Base-by-base conservation (phyloP, 495 filamentous ascomycete genomes). In the Penicillium steckii region DNA sequence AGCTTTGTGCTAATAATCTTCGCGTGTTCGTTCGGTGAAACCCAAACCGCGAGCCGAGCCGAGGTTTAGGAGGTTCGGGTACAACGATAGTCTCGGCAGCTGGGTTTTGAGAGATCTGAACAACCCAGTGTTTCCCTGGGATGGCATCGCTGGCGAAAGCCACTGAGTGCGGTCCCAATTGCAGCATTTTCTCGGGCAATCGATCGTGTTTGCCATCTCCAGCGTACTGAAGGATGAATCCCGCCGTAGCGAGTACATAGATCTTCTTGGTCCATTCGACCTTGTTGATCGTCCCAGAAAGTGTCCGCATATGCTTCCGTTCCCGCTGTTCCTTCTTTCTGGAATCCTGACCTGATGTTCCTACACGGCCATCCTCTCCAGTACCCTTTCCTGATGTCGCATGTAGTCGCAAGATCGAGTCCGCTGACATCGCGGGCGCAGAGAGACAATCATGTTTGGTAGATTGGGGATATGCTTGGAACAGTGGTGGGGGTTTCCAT, bases 91-190 rank as follows among this genome's bases (percentile, higher is more conserved):
- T 35, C 24, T 94, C 86, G 8, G 83, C 76, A 17, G 86, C 82
- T 4, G 79, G 80, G 17, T 80, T 77, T 43, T 92, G 86, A n/a
- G 87, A 90, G 12, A 97, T 81, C 60, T 97, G 94, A 44, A 98
- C 62, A 2, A 98, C 94, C 83, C 86, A 96, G 57, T 93, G 94
- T 53, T 86, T 87, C 21, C 94, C 94, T 0, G 92, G 91, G 54
- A 98, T 94, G 3, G 87, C 82, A 69, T 98, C 94, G 57, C 86
- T 96, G 0, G 88, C 94, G 73, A 95, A 98, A 17, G 94, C 94
- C 10, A 91, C 91, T 5, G 94, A 96, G 15, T 90, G 82, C 51
- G 86, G 87, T 1, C 87, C 88, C 22, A 98, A 74, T 29, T 88
- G 85, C 58, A 97, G 72, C 59, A 94, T 80, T 70, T 88, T 92